A percentile compares a stretch with the other conserved stretches of the same genome.
phyloP scores from a whole-genome alignment of 305 asterid genomes.

The Withania somnifera region DNA sequence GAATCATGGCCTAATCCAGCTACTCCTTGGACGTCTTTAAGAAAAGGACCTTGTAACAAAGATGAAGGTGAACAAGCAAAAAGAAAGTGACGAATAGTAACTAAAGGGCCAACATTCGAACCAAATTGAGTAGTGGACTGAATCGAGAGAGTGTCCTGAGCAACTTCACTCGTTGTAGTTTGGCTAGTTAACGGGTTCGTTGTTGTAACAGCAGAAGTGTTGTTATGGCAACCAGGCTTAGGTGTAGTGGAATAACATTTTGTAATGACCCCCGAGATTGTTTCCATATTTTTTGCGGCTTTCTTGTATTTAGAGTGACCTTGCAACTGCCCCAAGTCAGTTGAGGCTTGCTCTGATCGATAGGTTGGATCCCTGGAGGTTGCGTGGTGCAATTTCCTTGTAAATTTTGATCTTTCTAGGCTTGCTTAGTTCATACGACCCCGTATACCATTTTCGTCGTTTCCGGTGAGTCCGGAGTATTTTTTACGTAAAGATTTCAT shows the following conservation, averaged over 20 bases:
- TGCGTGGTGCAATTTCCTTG: too few relatives aligned
- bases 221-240: slow-evolving; percentile 48
- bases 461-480: too few relatives aligned
- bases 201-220: slow-evolving; percentile 29
- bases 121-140: slow-evolving; percentile 1
- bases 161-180: slow-evolving; percentile 20
- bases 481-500: too few relatives aligned
- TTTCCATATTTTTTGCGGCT: too few relatives aligned
- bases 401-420: too few relatives aligned
- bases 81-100: slow-evolving; percentile 14
- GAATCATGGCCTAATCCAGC: slow-evolving; percentile 30
- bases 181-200: slow-evolving; percentile 30
- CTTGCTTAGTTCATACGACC: too few relatives aligned
- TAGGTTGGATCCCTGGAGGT: too few relatives aligned
- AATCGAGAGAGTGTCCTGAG: slow-evolving; percentile 28
- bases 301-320: too few relatives aligned
- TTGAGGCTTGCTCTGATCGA: too few relatives aligned
- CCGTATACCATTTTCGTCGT: too few relatives aligned
- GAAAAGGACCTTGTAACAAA: slow-evolving; percentile 23
- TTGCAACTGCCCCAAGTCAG: too few relatives aligned
- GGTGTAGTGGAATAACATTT: slow-evolving; percentile 12
- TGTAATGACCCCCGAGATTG: too few relatives aligned
- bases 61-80: slow-evolving; percentile 37
- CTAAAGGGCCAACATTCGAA: slow-evolving; percentile 14
- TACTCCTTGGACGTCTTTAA: slow-evolving; percentile 28